A percentile compares a stretch with the other conserved stretches of the same genome.
Evolutionary conservation across 2,329 filamentous ascomycete genomes (phyloP).

Genomic region (Tolypocladium ophioglossoides): DNA sequence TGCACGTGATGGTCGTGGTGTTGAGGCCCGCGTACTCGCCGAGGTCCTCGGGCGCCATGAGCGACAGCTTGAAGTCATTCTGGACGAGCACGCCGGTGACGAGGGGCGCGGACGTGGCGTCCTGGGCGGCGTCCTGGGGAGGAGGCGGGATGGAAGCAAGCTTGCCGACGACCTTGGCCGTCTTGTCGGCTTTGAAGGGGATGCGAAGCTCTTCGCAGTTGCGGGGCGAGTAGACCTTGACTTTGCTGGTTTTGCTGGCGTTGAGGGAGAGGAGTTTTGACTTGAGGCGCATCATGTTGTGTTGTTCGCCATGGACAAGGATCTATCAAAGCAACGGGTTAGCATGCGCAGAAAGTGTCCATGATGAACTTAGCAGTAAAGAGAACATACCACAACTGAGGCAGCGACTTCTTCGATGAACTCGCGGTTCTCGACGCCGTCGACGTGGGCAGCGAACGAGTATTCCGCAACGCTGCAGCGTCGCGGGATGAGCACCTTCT

Average conservation of each 20-base stretch:
- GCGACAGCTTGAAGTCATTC: slow-evolving; percentile 92
- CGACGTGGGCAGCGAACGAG: slow-evolving; percentile 93
- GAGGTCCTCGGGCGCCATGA: slow-evolving; percentile 95
- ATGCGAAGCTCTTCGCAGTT: slow-evolving; percentile 95
- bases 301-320: slow-evolving; percentile 90
- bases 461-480: slow-evolving; percentile 90
- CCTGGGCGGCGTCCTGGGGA: slow-evolving; percentile 18
- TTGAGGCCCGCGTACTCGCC: slow-evolving; percentile 95
- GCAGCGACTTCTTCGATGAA: slow-evolving; percentile 93
- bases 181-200: slow-evolving; percentile 90
- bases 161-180: slow-evolving; percentile 91
- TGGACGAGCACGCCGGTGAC: slow-evolving; percentile 89
- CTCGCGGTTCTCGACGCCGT: slow-evolving; percentile 88
- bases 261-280: slow-evolving; percentile 92
- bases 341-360: background rate
- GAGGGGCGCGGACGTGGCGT: slow-evolving; percentile 34
- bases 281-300: slow-evolving; percentile 96
- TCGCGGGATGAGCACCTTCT: slow-evolving; percentile 83
- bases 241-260: slow-evolving; percentile 65
- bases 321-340: slow-evolving; percentile 44
- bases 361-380: slow-evolving; percentile 4
- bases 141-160: slow-evolving; percentile 74
- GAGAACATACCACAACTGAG: slow-evolving; percentile 71
- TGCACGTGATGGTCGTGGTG: slow-evolving; percentile 88
- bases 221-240: slow-evolving; percentile 86